Percentiles rank a stretch among this genome's conserved stretches.
Conservation (phyloP, 2,329 filamentous ascomycete genomes). For the Nemania sp. region DNA sequence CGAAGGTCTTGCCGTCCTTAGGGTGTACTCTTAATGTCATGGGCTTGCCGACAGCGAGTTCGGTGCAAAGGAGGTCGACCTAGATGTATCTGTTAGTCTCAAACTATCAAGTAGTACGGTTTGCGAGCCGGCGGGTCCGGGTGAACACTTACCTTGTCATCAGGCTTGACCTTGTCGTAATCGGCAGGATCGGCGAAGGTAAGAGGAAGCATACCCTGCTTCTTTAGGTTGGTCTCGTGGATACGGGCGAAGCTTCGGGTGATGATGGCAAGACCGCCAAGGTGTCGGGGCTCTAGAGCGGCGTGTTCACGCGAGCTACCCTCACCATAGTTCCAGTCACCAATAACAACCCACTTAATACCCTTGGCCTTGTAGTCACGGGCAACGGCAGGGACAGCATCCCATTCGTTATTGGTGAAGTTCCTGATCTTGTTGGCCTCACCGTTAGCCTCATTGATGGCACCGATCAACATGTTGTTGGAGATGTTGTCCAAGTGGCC, state of each 20-base stretch:
- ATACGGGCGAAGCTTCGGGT: conserved; percentile 97
- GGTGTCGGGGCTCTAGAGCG: conserved; percentile 95
- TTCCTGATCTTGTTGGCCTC: conserved; percentile 99
- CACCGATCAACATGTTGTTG: conserved; percentile 99
- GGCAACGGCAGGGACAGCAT: conserved; percentile 90
- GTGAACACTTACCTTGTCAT: conserved; percentile 75
- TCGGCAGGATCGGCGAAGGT: conserved; percentile 95
- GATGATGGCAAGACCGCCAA: conserved; percentile 97
- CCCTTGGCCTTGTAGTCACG: conserved; percentile 99
- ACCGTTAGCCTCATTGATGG: conserved; percentile 93
- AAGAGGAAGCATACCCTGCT: conserved; percentile 99
- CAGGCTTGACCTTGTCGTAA: conserved; percentile 95
- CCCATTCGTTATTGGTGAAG: conserved; percentile 83
- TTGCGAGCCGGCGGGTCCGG: neutral
- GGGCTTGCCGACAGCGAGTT: conserved; percentile 92
- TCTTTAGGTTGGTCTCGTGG: conserved; percentile 99
- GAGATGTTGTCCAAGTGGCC: conserved; percentile 99
- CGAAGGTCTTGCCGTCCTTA: conserved; percentile 83
- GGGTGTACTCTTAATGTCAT: conserved; percentile 93
- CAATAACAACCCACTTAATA: conserved; percentile 95
- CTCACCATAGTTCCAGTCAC: conserved; percentile 99
- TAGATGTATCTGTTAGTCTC: conserved; percentile 48
- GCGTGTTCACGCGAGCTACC: conserved; percentile 98
- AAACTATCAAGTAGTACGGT: conserved; percentile 2
- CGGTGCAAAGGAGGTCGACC: conserved; percentile 87